A percentile compares a stretch with the other conserved stretches of the same genome.
phyloP scores from a whole-genome alignment of 805 yeast species.

The Pichia insulana region DNA sequence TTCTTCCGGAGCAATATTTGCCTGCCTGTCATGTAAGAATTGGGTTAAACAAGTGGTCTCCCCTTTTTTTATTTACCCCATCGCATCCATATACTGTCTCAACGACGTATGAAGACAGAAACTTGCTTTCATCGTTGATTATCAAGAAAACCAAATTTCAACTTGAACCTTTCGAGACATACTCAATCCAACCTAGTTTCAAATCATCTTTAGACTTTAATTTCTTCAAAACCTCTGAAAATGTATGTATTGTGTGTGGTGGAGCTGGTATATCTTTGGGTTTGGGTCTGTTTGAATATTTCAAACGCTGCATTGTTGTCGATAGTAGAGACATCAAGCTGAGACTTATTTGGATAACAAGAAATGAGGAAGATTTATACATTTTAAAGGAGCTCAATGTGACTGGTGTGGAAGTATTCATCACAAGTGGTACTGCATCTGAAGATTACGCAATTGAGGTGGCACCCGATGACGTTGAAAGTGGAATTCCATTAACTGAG shows the following conservation, averaged over 20 bases:
- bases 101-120: slow-evolving; percentile 25
- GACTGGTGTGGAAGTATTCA: slow-evolving; percentile 30
- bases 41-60: slow-evolving; percentile 30
- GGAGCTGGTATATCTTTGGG: slow-evolving; percentile 70
- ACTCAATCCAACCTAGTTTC: slow-evolving; percentile 34
- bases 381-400: slow-evolving; percentile 33
- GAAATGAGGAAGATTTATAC: slow-evolving; percentile 38
- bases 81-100: slow-evolving; percentile 65
- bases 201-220: slow-evolving; percentile 35
- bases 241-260: slow-evolving; percentile 51
- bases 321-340: slow-evolving; percentile 25
- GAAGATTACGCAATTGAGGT: background rate
- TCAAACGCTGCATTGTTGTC: slow-evolving; percentile 21
- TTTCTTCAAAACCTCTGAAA: slow-evolving; percentile 41
- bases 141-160: slow-evolving; percentile 35
- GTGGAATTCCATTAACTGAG: slow-evolving; percentile 17
- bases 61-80: slow-evolving; percentile 42
- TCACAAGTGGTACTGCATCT: slow-evolving; percentile 23
- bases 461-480: slow-evolving; percentile 19
- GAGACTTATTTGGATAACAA: slow-evolving; percentile 47
- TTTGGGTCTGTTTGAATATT: slow-evolving; percentile 40
- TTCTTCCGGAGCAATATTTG: slow-evolving; percentile 19
- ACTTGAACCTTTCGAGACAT: slow-evolving; percentile 25
- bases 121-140: slow-evolving; percentile 34
- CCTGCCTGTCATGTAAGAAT: slow-evolving; percentile 57